phyloP scores from a whole-genome alignment of 129 eudicot species.

The Tagetes patula region DNA sequence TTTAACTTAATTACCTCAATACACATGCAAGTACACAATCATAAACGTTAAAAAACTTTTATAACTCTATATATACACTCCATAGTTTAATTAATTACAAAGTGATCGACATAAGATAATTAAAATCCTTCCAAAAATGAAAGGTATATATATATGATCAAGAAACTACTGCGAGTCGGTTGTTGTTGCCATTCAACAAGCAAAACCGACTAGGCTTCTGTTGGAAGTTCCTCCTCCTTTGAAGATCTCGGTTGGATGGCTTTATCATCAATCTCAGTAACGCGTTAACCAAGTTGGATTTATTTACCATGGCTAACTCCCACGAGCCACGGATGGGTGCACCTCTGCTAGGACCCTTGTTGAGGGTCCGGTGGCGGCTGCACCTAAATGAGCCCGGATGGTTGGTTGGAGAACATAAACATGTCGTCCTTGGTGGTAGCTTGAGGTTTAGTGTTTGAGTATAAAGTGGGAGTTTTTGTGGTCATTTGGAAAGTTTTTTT shows the following conservation, averaged over 20 bases:
- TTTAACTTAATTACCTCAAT: no score
- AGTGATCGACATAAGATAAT: neutral
- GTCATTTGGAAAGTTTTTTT: conserved; percentile 25
- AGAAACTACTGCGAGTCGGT: conserved; percentile 30
- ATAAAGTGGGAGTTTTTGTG: conserved; percentile 27
- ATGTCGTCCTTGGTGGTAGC: conserved; percentile 21
- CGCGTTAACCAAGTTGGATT: conserved; percentile 40
- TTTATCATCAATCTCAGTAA: conserved; percentile 41
- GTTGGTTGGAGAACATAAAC: conserved; percentile 54
- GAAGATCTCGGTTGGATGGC: conserved; percentile 48
- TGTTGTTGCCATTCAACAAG: conserved; percentile 31
- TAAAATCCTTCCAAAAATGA: neutral
- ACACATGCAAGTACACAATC: no score
- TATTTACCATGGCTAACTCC: conserved; percentile 32
- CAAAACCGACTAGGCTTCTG: conserved; percentile 53
- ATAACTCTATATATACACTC: neutral
- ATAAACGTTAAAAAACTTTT: neutral
- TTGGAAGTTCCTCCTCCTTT: conserved; percentile 47
- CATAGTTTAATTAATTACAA: neutral
- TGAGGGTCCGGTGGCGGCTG: conserved; percentile 43
- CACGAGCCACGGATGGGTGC: conserved; percentile 23
- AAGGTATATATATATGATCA: conserved; percentile 10
- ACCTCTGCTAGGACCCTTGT: conserved; percentile 26
- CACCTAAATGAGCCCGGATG: conserved; percentile 63
- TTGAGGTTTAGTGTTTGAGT: conserved; percentile 19